Evolutionary conservation across 2,329 filamentous ascomycete species (phyloP), one percentile per base, ranked within the genome.

Genomic region (Elsinoe ampelina): DNA sequence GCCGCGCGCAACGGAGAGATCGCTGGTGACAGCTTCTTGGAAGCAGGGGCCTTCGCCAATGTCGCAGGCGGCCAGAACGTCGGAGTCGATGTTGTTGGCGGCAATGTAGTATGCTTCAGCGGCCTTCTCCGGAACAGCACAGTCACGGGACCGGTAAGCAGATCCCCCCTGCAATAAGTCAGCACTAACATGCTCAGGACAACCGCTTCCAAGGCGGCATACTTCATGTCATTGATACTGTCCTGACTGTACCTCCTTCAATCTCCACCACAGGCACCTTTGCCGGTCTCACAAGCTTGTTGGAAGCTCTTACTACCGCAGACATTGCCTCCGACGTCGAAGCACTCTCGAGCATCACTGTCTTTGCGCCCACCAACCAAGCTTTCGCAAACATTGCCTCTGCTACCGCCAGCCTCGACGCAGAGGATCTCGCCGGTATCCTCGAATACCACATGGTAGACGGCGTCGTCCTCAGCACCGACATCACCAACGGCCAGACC

Each of bases 371-470:
- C 1, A 75, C 72, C 63, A 82, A 85, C 64, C 71, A 71, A 1
- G 82, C 82, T 11, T 82, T 86, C 70, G 71, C 76, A 32, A 68
- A 71, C 20, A 79, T 85, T 42, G 80, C 77, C 57, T 80, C 75
- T 54, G 70, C 76, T 4, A 65, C 81, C 8, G 65, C 68, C 22
- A 73, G 74, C 57, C 66, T 84, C 36, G 73, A 72, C 20, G 65
- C 69, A 0, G 67, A 74, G 3, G 67, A 80, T 10, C 71, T 86
- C 1, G 67, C 73, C 2, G 67, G 67, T 32, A 75, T 86, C 54
- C 73, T 87, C 30, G 70, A 75, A 26, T 87, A 88, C 69, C 85
- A 88, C 65, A 75, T 86, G 54, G 69, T 87, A 43, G 72, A 74
- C 41, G 77, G 76, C 42, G 73, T 73, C 6, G 74, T 83, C 1